These are phyloP conservation scores for Trichodelitschia bisporula DNA, from an alignment of 495 filamentous ascomycete genomes.

Conservation along the genomic window DNA sequence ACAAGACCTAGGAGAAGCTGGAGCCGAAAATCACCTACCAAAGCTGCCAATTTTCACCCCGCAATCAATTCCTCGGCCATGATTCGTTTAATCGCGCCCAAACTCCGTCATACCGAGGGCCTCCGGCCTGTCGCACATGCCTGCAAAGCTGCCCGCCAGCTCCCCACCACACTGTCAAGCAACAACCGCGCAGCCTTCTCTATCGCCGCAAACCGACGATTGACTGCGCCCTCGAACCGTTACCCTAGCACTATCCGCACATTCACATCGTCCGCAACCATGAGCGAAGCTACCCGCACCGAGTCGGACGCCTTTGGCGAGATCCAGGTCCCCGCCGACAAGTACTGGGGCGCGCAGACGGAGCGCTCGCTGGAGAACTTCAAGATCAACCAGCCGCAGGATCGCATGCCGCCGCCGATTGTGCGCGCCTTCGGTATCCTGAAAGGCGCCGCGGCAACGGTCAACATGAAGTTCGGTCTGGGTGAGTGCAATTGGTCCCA, in stretches of 20 bases:
- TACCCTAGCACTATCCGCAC: conserved; percentile 1
- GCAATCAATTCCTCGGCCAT: too few relatives aligned
- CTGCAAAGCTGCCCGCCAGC: too few relatives aligned
- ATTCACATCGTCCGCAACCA: conserved; percentile 7
- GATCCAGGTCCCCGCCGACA: conserved; percentile 69
- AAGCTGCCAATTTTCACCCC: too few relatives aligned
- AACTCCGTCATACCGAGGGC: too few relatives aligned
- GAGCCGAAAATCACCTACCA: too few relatives aligned
- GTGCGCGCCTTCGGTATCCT: conserved; percentile 88
- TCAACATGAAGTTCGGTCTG: conserved; percentile 88
- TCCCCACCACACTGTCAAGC: too few relatives aligned
- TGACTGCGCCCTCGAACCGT: too few relatives aligned
- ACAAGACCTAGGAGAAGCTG: too few relatives aligned
- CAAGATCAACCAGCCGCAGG: conserved; percentile 95
- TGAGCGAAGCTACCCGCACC: conserved; percentile 31
- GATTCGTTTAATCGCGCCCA: too few relatives aligned
- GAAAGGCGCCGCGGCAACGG: conserved; percentile 86
- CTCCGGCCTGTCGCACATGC: too few relatives aligned
- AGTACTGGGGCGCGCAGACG: conserved; percentile 98
- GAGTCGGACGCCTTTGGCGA: conserved; percentile 97
- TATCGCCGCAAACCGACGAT: too few relatives aligned
- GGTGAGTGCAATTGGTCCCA: conserved; percentile 27
- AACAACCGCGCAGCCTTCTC: too few relatives aligned
- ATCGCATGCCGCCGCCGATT: conserved; percentile 89
- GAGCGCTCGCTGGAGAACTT: conserved; percentile 95